These are phyloP conservation scores for Epichloe amarillans DNA, from an alignment of 2,329 filamentous ascomycete genomes.

Conservation along the genomic window DNA sequence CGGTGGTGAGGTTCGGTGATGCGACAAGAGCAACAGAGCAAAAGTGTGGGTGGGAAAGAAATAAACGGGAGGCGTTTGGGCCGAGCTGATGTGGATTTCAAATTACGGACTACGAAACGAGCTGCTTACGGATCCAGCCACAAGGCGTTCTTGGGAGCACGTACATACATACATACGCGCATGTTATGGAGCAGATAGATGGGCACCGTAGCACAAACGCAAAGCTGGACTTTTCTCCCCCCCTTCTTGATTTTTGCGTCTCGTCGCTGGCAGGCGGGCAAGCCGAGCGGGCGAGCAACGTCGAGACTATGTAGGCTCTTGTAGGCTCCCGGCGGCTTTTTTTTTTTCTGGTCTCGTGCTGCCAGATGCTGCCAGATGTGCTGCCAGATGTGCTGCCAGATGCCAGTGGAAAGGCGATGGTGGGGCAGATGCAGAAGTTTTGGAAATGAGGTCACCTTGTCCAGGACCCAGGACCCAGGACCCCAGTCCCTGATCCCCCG, in stretches of 20 bases:
- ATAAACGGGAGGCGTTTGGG: neutral
- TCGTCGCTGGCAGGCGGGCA: neutral
- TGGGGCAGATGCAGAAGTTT: neutral
- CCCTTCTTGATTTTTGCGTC: neutral
- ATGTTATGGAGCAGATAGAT: no score
- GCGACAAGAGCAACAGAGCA: neutral
- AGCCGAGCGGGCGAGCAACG: neutral
- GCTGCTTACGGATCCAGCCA: neutral
- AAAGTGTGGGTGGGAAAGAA: neutral
- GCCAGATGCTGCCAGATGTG: neutral
- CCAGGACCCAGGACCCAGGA: neutral
- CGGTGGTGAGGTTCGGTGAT: neutral
- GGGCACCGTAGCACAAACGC: no score
- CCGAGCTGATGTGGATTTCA: neutral
- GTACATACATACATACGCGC: no score
- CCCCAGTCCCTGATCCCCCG: neutral
- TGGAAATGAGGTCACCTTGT: slow-evolving; percentile 2
- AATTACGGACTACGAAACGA: neutral
- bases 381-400: neutral
- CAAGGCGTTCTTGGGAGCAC: no score
- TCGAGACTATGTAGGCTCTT: neutral
- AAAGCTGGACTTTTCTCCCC: no score
- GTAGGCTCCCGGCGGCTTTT: neutral
- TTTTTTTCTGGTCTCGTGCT: neutral
- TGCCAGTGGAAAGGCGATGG: neutral